Conservation (phyloP, 768 basidiomycete species). For the Xerocomus spinulosus region DNA sequence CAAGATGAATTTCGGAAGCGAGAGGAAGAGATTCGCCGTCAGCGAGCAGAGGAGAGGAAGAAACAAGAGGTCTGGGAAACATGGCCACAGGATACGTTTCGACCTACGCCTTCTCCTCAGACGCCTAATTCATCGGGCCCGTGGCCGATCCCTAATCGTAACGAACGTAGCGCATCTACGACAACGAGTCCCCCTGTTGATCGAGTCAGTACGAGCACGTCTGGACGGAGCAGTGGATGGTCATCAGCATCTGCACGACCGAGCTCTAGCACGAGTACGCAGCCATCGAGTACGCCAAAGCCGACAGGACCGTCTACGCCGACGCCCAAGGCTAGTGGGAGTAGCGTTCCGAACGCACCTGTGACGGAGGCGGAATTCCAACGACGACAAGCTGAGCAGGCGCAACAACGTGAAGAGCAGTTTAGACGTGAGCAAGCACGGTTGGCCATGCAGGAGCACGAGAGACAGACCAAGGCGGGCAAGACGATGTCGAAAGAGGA, state of each 20-base stretch:
- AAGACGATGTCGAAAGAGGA: conserved; percentile 55
- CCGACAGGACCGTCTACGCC: conserved; percentile 21
- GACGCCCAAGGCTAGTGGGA: conserved; percentile 16
- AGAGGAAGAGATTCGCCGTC: conserved; percentile 30
- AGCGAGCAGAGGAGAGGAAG: conserved; percentile 30
- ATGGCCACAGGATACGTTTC: conserved; percentile 25
- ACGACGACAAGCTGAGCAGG: conserved; percentile 59
- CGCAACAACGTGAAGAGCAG: conserved; percentile 60
- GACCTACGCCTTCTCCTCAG: conserved; percentile 26
- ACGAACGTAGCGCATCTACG: conserved; percentile 31
- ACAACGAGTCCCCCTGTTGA: conserved; percentile 30
- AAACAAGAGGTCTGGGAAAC: conserved; percentile 26
- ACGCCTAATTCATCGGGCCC: conserved; percentile 25
- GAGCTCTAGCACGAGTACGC: conserved; percentile 17
- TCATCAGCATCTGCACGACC: conserved; percentile 28
- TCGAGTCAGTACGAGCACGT: conserved; percentile 26
- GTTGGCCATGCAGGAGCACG: conserved; percentile 47
- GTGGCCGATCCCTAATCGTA: conserved; percentile 31
- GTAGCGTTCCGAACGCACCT: conserved; percentile 18
- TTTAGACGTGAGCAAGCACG: conserved; percentile 67
- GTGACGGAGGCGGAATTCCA: conserved; percentile 52
- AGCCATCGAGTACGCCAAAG: conserved; percentile 23
- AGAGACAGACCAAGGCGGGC: conserved; percentile 39
- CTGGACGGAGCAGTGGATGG: conserved; percentile 30
- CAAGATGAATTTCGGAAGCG: conserved; percentile 29